These are phyloP conservation scores for Polygonum aviculare DNA, from an alignment of 148 eudicot species.

Conservation along the genomic window DNA sequence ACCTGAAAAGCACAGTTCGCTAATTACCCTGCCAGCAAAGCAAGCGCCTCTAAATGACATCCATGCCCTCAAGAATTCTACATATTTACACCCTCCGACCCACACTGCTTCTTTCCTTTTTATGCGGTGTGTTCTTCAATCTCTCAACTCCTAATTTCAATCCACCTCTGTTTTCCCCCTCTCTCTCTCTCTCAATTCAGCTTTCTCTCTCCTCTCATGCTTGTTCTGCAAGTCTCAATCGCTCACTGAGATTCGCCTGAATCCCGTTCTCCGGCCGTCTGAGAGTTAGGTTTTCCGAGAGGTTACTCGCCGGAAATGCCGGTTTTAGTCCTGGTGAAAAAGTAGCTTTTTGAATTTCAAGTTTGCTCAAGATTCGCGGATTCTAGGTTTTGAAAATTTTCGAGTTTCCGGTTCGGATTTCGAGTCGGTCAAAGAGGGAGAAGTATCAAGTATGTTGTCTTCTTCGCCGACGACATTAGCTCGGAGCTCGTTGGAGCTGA, in stretches of 20 bases:
- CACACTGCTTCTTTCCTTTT: neutral
- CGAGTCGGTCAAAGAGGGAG: neutral
- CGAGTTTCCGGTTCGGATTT: neutral
- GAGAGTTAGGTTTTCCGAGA: neutral
- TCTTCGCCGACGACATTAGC: slow-evolving; percentile 4
- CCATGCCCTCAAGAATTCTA: neutral
- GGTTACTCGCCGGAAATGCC: neutral
- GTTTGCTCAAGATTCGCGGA: neutral
- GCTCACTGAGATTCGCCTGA: neutral
- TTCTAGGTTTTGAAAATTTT: neutral
- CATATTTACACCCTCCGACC: neutral
- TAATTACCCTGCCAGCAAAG: neutral
- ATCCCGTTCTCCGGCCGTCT: neutral
- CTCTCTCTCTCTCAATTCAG: neutral
- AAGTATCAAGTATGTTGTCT: neutral
- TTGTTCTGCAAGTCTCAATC: neutral
- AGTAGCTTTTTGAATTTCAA: neutral
- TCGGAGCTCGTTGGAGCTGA: slow-evolving; percentile 73
- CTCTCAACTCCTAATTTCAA: neutral
- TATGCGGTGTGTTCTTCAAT: neutral
- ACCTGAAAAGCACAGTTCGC: neutral
- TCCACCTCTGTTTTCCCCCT: neutral
- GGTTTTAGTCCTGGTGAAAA: neutral
- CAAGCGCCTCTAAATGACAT: neutral
- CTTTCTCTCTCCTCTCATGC: neutral